Evolutionary conservation across 768 basidiomycete species (phyloP), one percentile per base, ranked within the genome.

Genomic region (Tylopilus plumbeoviolaceoides): DNA sequence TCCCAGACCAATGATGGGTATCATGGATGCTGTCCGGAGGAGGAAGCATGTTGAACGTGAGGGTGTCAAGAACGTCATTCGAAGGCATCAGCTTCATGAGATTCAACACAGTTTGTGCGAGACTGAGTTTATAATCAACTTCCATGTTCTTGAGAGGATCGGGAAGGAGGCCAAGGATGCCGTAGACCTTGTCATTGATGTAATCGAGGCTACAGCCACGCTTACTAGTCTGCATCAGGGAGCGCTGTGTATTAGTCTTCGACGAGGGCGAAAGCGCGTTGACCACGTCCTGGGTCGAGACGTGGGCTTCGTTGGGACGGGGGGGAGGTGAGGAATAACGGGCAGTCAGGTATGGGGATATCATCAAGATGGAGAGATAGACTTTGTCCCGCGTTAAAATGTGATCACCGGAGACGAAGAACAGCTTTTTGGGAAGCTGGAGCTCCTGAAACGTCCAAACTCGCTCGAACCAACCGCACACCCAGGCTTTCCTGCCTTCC

Each of bases 371-470:
- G 27, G 41, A 45, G 30, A 57, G 41, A 27, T 57, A 50, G 9
- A 51, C 9, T 39, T 56, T 45, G n/a, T 56, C 20, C 10, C 45
- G 28, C 12, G 56, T 44, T 9, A 56, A n/a, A 18, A 47, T 2
- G 15, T 36, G 54, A 28, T 50, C 56, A 28, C 56, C 54, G 10
- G 54, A 56, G 17, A 57, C 41, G 38, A 57, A 56, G 7, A 57
- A n/a, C 6, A 56, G 10, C 27, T 21, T 28, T 23, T 39, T 36
- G 3, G 54, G 54, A 8, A 57, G 25, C 41, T 50, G 56, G 18
- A 57, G 54, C 23, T 57, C 54, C 42, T 57, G 54, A 30, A 56
- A 56, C 5, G 56, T 57, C 54, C 56, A 57, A 7, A 57, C 56
- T 18, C 54, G 44, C 46, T 57, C 56, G 20, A 56, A 56, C 56